These are phyloP conservation scores for Metschnikowia colocasiae DNA, from an alignment of 805 yeast species.

Conservation along the genomic window DNA sequence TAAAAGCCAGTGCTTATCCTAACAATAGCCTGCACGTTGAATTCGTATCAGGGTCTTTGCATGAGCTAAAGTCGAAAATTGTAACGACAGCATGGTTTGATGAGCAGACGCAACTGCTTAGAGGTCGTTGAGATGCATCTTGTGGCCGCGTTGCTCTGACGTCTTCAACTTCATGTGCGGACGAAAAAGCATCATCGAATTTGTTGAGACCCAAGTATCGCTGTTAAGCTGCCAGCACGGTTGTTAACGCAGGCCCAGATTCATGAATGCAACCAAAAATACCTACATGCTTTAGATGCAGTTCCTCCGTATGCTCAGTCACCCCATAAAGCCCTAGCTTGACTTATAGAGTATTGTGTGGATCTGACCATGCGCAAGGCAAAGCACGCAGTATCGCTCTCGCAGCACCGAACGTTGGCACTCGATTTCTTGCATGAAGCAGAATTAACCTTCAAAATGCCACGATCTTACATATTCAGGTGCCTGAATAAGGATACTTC, in stretches of 20 bases:
- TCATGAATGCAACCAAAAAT: neutral
- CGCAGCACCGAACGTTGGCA: constrained; percentile 1
- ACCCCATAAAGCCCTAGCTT: neutral
- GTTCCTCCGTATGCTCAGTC: neutral
- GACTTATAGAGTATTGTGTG: neutral
- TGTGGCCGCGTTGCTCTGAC: neutral
- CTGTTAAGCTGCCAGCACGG: neutral
- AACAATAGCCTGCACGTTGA: neutral
- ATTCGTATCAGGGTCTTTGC: neutral
- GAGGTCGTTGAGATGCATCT: neutral
- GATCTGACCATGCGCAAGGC: neutral
- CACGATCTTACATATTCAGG: neutral
- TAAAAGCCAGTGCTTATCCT: neutral
- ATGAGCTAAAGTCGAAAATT: neutral
- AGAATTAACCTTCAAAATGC: neutral
- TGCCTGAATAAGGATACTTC: neutral
- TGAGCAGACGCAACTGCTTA: neutral
- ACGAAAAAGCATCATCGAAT: neutral
- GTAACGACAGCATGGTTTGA: neutral
- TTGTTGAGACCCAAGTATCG: neutral
- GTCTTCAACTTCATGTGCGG: neutral
- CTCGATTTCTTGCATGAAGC: neutral
- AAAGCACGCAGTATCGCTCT: neutral
- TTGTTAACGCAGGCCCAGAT: neutral
- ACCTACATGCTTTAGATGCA: neutral